Conservation (phyloP, 23 red algal species). For the Rhodosorus marinus region DNA sequence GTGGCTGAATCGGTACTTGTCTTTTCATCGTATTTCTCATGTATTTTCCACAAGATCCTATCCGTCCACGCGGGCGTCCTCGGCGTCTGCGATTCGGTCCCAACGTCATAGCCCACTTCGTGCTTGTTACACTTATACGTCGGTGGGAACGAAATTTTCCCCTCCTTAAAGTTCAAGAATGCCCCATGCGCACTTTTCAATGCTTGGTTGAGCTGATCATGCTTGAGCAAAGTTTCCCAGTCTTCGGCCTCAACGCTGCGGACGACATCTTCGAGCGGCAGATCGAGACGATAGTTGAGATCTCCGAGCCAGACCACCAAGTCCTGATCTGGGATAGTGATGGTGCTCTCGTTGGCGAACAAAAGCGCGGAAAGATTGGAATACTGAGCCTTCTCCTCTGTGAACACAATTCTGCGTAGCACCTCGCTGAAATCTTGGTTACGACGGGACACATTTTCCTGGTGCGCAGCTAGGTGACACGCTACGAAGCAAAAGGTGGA, state of each 20-base stretch:
- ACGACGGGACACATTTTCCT: constrained; percentile 33
- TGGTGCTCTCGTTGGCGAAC: too few species aligned
- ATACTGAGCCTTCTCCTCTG: too few species aligned
- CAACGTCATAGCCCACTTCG: constrained; percentile 32
- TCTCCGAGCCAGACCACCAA: constrained; percentile 82
- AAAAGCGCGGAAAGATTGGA: too few species aligned
- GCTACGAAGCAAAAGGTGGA: constrained; percentile 49
- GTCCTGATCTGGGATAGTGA: too few species aligned
- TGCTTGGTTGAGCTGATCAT: constrained; percentile 52
- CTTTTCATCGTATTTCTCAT: not conserved
- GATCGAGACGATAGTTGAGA: constrained; percentile 75
- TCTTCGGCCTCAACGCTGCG: constrained; percentile 14
- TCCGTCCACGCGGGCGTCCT: constrained; percentile 76
- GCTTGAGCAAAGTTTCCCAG: constrained; percentile 26
- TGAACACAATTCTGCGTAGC: constrained; percentile 18
- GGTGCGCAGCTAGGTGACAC: constrained; percentile 53
- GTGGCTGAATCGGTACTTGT: constrained; percentile 7
- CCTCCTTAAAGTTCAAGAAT: constrained; percentile 67
- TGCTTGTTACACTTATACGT: constrained; percentile 61
- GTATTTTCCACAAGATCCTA: constrained; percentile 25
- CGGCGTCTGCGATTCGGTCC: constrained; percentile 20
- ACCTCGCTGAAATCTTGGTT: constrained; percentile 36
- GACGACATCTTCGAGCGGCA: constrained; percentile 49
- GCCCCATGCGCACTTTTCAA: constrained; percentile 25
- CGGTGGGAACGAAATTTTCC: constrained; percentile 43